A percentile compares a stretch with the other conserved stretches of the same genome.
Conservation (phyloP, 1,139 yeast species). For the Meyerozyma guilliermondii region DNA sequence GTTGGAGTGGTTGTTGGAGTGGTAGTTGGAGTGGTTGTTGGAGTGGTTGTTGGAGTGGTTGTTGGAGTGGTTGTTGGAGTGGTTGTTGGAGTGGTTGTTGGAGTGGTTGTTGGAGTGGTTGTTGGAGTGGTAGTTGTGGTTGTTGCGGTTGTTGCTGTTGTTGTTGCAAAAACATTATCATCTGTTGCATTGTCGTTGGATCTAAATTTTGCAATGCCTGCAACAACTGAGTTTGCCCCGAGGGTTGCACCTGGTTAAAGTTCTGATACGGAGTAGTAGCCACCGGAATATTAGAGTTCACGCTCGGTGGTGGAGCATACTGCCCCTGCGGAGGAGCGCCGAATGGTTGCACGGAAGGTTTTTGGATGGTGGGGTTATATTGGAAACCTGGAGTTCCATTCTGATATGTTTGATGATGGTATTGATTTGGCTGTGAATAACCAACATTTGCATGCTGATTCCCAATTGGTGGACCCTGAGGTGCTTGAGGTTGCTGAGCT, state of each 20-base stretch:
- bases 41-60: not conserved
- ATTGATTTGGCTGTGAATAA: not conserved
- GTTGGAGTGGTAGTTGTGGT: conserved; percentile 4
- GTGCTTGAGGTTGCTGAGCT: not conserved
- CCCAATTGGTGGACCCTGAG: not conserved
- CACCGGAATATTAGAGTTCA: not conserved
- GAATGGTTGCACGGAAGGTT: too few species aligned
- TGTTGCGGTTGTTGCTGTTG: conserved; percentile 7
- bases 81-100: too few species aligned
- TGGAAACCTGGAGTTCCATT: not conserved
- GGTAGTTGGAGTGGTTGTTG: not conserved
- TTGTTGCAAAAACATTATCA: conserved; percentile 14
- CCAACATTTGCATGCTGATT: not conserved
- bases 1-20: too few species aligned
- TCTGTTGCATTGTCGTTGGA: conserved; percentile 15
- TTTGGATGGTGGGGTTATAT: too few species aligned
- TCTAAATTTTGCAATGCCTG: conserved; percentile 18
- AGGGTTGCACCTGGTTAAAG: conserved; percentile 1
- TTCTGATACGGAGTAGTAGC: not conserved
- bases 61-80: too few species aligned
- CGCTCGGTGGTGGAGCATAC: not conserved
- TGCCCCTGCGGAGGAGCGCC: not conserved
- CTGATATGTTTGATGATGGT: not conserved
- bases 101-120: not conserved
- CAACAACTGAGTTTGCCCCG: conserved; percentile 7